Evolutionary conservation across 1,284 basidiomycete species (phyloP), one percentile per base, ranked within the genome.

Genomic region (Austroboletus niveus): DNA sequence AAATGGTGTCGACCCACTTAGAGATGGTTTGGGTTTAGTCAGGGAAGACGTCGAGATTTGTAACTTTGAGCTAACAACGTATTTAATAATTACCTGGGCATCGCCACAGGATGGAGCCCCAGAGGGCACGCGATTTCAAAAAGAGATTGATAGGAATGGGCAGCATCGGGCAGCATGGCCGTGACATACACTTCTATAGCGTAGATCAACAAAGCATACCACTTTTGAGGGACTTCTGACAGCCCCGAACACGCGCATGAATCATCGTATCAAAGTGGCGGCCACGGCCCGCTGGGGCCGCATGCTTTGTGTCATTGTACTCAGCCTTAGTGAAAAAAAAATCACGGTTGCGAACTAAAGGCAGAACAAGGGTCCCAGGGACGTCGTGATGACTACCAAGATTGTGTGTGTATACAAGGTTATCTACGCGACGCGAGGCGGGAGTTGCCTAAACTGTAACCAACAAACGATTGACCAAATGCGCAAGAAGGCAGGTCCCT

Each of bases 401-500:
- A 53, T 52, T 45, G 39, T 41, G 20, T 40, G 27, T 47, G 29
- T 31, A 27, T 45, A 42, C 45, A 55, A 65, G 61, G 64, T 63
- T 60, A 45, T 53, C 46, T 52, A 15, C 34, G 47, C 41, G 47
- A 50, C 42, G 58, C 51, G 55, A 64, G 54, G 54, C 43, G 29
- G 29, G 52, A 36, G 22, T 64, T 70, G 38, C 65, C 67, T 57
- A 70, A 70, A 53, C 39, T 40, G 68, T 55, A 30, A 47, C 46
- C 48, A 57, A 67, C 67, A 67, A 67, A 70, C 68, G 64, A 70
- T 17, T 65, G 55, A 51, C 65, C 65, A 70, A 70, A 70, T 55
- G 44, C 27, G 65, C 57, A 55, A 64, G 52, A 69, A 70, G 42
- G 68, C 49, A 55, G 27, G 58, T 57, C 57, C 50, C 59, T 59